Percentiles rank a stretch among this genome's conserved stretches.
Conservation (phyloP, 73 alveolate species). For the Paramecium bursaria region DNA sequence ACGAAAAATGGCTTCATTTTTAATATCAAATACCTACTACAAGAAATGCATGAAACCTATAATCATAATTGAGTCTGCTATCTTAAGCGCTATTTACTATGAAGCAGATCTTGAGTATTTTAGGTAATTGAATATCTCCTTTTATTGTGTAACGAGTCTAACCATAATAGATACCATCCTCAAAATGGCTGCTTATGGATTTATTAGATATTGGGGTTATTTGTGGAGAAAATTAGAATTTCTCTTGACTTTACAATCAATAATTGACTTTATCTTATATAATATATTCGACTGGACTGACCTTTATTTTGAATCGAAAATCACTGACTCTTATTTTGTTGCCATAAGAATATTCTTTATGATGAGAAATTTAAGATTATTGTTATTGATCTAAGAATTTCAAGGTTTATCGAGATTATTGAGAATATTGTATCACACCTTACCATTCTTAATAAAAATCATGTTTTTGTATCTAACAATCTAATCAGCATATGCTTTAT, state of each 20-base stretch:
- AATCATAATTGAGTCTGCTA: no score
- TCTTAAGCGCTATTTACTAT: no score
- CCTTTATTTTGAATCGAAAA: not conserved
- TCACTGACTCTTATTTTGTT: not conserved
- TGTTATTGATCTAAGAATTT: slow-evolving; percentile 73
- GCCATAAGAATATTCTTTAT: slow-evolving; percentile 13
- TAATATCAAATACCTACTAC: no score
- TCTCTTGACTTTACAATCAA: slow-evolving; percentile 9
- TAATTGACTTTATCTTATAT: slow-evolving; percentile 2
- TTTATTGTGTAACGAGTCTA: no score
- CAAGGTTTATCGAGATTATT: slow-evolving; percentile 75
- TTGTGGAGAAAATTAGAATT: slow-evolving; percentile 46
- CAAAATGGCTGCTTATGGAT: slow-evolving; percentile 21
- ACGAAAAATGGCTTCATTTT: slow-evolving; percentile 28
- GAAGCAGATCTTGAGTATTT: no score
- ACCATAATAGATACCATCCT: slow-evolving; percentile 14
- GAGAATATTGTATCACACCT: slow-evolving; percentile 79
- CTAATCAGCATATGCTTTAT: slow-evolving; percentile 87
- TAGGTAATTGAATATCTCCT: no score
- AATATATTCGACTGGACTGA: slow-evolving; percentile 23
- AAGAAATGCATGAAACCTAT: no score
- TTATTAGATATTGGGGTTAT: slow-evolving; percentile 45
- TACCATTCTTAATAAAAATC: slow-evolving; percentile 89
- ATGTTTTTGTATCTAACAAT: slow-evolving; percentile 82
- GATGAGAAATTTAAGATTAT: slow-evolving; percentile 58